phyloP scores from a whole-genome alignment of 2,329 filamentous ascomycete species.

The Sclerotinia glacialis region DNA sequence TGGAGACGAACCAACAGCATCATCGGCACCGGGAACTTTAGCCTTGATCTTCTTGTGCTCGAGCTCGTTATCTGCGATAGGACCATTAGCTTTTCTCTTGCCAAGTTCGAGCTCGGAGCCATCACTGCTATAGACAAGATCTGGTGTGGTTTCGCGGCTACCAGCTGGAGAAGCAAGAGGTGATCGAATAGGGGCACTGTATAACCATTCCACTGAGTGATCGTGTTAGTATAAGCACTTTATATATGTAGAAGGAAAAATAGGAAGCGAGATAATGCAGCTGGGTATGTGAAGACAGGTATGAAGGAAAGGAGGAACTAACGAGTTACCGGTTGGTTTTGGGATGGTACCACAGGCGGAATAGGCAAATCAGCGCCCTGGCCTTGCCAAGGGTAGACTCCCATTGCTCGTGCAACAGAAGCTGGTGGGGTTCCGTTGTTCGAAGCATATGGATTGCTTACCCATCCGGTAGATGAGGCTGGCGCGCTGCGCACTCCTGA shows the following conservation, averaged over 20 bases:
- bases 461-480: not conserved
- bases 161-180: not conserved
- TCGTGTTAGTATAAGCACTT: not conserved
- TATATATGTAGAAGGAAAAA: not conserved
- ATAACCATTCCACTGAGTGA: slow-evolving; percentile 1
- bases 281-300: too few species aligned
- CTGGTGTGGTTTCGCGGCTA: not conserved
- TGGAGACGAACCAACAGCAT: not conserved
- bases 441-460: not conserved
- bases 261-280: not conserved
- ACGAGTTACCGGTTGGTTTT: not conserved
- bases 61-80: not conserved
- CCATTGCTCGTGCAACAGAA: not conserved
- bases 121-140: slow-evolving; percentile 1
- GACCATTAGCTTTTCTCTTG: not conserved
- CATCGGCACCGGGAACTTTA: not conserved
- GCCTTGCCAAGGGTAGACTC: not conserved
- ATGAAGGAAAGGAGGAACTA: not conserved
- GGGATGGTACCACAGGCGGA: not conserved
- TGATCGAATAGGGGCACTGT: not conserved
- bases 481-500: not conserved
- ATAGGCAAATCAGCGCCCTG: not conserved
- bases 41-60: not conserved
- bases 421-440: not conserved
- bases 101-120: not conserved